phyloP scores from a whole-genome alignment of 306 rosid species.

The Cicer chorassanicum region DNA sequence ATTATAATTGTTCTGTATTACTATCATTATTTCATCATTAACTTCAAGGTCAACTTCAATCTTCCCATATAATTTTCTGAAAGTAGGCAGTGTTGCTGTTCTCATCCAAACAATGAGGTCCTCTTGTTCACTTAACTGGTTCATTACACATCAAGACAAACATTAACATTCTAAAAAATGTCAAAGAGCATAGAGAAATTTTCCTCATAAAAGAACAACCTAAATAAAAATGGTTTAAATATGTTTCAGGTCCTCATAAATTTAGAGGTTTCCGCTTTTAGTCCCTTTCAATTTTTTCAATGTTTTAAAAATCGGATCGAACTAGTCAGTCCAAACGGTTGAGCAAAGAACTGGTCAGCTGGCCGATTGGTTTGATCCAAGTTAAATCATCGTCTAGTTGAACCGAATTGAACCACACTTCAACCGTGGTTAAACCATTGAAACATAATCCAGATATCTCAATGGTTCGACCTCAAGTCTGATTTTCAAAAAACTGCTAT shows the following conservation, averaged over 20 bases:
- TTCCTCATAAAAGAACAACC: neutral
- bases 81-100: slow-evolving; percentile 79
- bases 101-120: slow-evolving; percentile 98
- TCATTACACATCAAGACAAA: slow-evolving; percentile 48
- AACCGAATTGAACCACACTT: too few relatives aligned
- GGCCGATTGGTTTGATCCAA: too few relatives aligned
- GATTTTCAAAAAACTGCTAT: neutral
- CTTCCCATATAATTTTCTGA: slow-evolving; percentile 86
- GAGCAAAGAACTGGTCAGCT: too few relatives aligned
- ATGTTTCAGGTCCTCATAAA: neutral
- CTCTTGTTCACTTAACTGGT: slow-evolving; percentile 80
- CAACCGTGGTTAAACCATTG: too few relatives aligned
- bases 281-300: neutral
- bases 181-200: neutral
- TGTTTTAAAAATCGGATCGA: too few relatives aligned
- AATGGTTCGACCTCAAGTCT: too few relatives aligned
- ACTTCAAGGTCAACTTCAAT: slow-evolving; percentile 74
- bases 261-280: neutral
- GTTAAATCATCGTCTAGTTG: too few relatives aligned
- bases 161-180: slow-evolving; percentile 18
- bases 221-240: neutral
- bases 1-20: slow-evolving; percentile 79
- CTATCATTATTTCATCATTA: slow-evolving; percentile 58
- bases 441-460: too few relatives aligned
- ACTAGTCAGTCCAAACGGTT: too few relatives aligned